These are phyloP conservation scores for Seminavis robusta DNA, from an alignment of 108 stramenopile species.

Conservation along the genomic window DNA sequence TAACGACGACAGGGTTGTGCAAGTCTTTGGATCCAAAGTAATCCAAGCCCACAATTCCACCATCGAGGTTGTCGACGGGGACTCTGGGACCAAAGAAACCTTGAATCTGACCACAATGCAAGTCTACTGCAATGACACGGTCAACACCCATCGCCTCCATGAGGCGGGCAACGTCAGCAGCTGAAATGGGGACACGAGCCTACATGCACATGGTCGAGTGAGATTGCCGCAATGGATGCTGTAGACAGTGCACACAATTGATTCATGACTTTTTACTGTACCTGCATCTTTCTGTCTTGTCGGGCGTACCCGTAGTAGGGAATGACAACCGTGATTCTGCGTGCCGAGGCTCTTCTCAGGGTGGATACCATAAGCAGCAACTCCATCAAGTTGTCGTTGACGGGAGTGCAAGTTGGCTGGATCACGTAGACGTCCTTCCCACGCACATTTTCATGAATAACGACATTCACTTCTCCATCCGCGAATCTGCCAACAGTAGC, in stretches of 20 bases:
- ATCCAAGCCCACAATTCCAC: conserved; percentile 95
- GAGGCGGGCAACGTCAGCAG: conserved; percentile 98
- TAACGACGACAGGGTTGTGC: conserved; percentile 98
- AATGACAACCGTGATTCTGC: conserved; percentile 97
- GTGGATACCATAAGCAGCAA: conserved; percentile 96
- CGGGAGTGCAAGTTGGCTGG: conserved; percentile 97
- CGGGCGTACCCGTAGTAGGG: conserved; percentile 99
- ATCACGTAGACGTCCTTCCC: conserved; percentile 98
- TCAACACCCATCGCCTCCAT: conserved; percentile 99
- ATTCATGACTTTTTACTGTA: conserved; percentile 1
- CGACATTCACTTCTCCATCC: conserved; percentile 98
- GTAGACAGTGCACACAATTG: not conserved
- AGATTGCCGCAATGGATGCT: not conserved
- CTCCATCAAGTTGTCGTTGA: conserved; percentile 98
- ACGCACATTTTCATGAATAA: conserved; percentile 97
- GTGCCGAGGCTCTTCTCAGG: conserved; percentile 90
- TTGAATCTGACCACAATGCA: conserved; percentile 99
- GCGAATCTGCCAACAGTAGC: conserved; percentile 95
- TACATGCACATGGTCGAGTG: conserved; percentile 3
- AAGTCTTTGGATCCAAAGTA: conserved; percentile 99
- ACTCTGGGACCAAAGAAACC: conserved; percentile 97
- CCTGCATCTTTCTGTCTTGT: conserved; percentile 99
- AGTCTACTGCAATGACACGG: conserved; percentile 98
- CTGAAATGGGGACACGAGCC: conserved; percentile 98
- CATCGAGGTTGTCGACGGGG: conserved; percentile 99